Evolutionary conservation across 2,329 filamentous ascomycete genomes (phyloP).

Genomic region (Myriosclerotinia scirpicola): DNA sequence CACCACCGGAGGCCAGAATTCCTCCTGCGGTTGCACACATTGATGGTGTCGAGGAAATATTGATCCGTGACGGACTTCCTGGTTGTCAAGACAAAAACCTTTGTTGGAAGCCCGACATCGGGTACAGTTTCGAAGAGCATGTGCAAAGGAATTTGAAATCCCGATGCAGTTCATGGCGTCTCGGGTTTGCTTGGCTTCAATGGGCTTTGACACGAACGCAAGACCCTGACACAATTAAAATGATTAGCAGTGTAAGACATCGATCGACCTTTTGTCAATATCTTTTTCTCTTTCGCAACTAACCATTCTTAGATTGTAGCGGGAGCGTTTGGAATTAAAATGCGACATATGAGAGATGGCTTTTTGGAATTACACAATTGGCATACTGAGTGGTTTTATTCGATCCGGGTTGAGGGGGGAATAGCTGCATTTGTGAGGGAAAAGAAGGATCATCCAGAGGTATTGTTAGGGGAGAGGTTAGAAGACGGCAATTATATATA

Average conservation of each 20-base stretch:
- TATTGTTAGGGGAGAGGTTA: not conserved
- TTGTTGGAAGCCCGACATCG: not conserved
- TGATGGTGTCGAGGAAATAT: not conserved
- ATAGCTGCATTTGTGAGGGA: not conserved
- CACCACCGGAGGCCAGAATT: not conserved
- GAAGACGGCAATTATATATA: no score
- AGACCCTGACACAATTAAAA: constrained; percentile 1
- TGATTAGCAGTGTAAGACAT: constrained; percentile 5
- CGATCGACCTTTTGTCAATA: not conserved
- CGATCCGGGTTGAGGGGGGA: not conserved
- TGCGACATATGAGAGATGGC: not conserved
- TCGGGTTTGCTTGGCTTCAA: not conserved
- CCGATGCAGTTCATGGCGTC: not conserved
- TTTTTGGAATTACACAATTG: constrained; percentile 11
- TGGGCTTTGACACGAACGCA: not conserved
- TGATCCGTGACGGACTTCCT: not conserved
- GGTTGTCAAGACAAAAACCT: not conserved
- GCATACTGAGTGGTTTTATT: constrained; percentile 1
- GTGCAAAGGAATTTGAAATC: not conserved
- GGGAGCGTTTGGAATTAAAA: not conserved
- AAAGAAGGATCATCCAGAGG: not conserved
- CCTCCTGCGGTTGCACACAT: not conserved
- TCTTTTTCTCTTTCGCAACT: not conserved
- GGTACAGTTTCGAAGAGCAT: constrained; percentile 2
- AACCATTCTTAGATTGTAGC: not conserved